Base-by-base conservation (phyloP, 495 filamentous ascomycete species). In the Lasiosphaeria ovina region DNA sequence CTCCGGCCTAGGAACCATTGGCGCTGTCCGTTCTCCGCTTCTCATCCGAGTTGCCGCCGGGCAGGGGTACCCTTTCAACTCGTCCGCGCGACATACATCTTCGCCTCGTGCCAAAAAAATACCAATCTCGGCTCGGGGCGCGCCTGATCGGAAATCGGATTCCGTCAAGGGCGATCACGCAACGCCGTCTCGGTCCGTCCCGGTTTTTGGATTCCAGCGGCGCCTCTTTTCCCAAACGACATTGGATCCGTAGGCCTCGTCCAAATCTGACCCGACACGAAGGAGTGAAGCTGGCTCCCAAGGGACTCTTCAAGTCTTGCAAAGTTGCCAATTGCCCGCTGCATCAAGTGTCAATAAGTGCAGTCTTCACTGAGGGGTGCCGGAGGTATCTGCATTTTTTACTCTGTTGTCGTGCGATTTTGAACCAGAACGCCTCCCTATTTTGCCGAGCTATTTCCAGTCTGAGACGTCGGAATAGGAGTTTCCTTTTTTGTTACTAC, bases 81-180 rank as follows among this genome's bases (percentile, higher is more conserved):
- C 38, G 6, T n/a, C 16, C 11, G 5, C 44, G 44, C 44, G 44
- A 11, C 44, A 47, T n/a, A 11, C 44, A 47, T n/a, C 12, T n/a
- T 47, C 44, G 44, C 11, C 5, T 4, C 44, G 44, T 47, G 5
- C 12, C 44, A n/a, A 47, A 14, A 10, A 47, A 47, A n/a, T 11
- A n/a, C 16, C 44, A 9, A 47, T 47, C 44, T 47, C 44, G 44
- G 44, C 44, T 47, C 44, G 44, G 44, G 4, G 44, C 44, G 44
- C 44, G 44, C 24, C 24, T 24, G 0, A 24, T 24, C 24, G 24
- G 8, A 9, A n/a, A 47, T 47, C 44, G 44, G 44, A n/a, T 14
- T 2, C 44, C 44, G 5, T 14, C 4, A n/a, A n/a, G 44, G 16
- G 44, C 16, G 44, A 47, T 47, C 44, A 47, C 12, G 12, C 5